Conservation (phyloP, 2,329 filamentous ascomycete genomes). For the Tolypocladium amazonense region DNA sequence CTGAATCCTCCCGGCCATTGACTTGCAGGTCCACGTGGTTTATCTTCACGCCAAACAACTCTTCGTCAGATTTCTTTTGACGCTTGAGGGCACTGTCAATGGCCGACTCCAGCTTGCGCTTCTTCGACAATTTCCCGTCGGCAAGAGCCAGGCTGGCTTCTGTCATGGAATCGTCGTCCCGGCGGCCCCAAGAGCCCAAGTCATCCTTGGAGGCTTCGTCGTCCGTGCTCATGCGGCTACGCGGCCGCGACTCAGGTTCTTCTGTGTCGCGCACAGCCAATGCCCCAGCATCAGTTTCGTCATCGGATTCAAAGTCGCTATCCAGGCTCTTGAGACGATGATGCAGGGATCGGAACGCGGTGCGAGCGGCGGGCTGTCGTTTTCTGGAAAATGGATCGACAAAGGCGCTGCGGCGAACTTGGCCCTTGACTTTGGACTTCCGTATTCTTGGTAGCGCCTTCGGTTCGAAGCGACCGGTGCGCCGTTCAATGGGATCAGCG, state of each 20-base stretch:
- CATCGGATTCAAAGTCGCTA: constrained; percentile 77
- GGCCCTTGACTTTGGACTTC: constrained; percentile 49
- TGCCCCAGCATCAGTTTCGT: constrained; percentile 53
- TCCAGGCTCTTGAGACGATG: constrained; percentile 54
- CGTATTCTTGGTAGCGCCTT: constrained; percentile 65
- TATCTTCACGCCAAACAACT: constrained; percentile 58
- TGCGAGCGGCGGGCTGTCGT: constrained; percentile 45
- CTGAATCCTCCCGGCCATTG: constrained; percentile 33
- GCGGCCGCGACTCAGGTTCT: constrained; percentile 71
- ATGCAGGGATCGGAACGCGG: constrained; percentile 69
- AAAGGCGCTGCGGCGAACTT: constrained; percentile 49
- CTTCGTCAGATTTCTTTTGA: constrained; percentile 70
- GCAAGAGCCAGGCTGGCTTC: constrained; percentile 60
- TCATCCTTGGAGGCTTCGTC: constrained; percentile 44
- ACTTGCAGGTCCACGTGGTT: constrained; percentile 41
- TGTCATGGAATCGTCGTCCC: constrained; percentile 57
- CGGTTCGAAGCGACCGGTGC: constrained; percentile 42
- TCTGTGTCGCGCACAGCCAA: constrained; percentile 65
- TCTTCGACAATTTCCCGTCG: constrained; percentile 46
- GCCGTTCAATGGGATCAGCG: constrained; percentile 49
- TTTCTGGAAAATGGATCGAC: constrained; percentile 56
- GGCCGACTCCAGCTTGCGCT: constrained; percentile 61
- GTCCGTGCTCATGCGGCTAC: constrained; percentile 61
- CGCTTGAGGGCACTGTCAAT: constrained; percentile 65
- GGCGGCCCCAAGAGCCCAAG: constrained; percentile 33